Evolutionary conservation across 1,284 basidiomycete genomes (phyloP), one percentile per base, ranked within the genome.

Genomic region (Puccinia horiana): DNA sequence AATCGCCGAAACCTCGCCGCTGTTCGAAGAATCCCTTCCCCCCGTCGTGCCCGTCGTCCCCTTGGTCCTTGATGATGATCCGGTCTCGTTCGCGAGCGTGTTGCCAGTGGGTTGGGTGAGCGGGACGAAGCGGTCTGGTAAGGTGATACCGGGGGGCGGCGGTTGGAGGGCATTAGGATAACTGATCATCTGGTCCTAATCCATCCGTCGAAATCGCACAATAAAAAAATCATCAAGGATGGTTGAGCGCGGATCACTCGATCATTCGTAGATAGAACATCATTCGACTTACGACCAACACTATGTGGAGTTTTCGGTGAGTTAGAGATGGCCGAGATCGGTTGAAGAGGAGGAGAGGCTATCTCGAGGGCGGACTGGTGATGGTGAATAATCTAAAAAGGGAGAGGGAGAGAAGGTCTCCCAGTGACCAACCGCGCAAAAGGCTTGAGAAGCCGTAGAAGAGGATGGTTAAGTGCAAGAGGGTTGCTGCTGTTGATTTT

Each of bases 81-180:
- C 32, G 8, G 35, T 20, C 32, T 35, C 61, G 16, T 4, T 70
- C 42, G 67, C n/a, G 23, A 6, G 12, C 56, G 23, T n/a, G n/a
- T n/a, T n/a, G n/a, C n/a, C 26, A 23, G 56, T 2, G 3, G 56
- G 26, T 40, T 72, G 69, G 18, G 70, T 73, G 12, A 73, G 35
- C 29, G 70, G 9, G 29, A 20, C 11, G n/a, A 73, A 73, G 35
- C 70, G 70, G 11, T 73, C 70, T 4, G 70, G 70, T 23, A 73
- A 18, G 23, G 70, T 73, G 4, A 35, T 0, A 23, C 70, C 70
- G 16, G 29, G 3, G 1, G 70, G 70, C 2, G 70, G 70, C 16
- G 26, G 29, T 56, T 73, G 70, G 44, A 73, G 70, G 29, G 70
- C 49, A 56, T 52, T 52, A 14, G 70, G 70, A 23, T 54, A 73